Evolutionary conservation across 1,139 yeast species (phyloP).

Genomic region (Kodamaea suecica): DNA sequence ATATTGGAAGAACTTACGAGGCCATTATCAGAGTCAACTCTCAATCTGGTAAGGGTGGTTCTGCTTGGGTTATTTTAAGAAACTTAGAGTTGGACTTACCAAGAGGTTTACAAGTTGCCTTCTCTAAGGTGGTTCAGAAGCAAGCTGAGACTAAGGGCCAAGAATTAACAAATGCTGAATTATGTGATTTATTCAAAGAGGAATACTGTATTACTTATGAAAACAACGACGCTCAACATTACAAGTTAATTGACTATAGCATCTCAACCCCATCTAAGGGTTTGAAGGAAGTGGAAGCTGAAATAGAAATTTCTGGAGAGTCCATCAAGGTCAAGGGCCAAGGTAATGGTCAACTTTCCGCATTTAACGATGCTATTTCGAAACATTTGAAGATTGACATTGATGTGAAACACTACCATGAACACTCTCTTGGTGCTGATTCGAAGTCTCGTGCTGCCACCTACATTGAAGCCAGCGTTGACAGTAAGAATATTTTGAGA

Average conservation of each 20-base stretch:
- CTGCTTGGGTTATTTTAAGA: constrained; percentile 93
- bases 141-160: constrained; percentile 82
- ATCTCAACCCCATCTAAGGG: constrained; percentile 32
- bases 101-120: constrained; percentile 85
- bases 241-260: constrained; percentile 52
- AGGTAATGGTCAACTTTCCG: constrained; percentile 96
- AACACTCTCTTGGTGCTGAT: constrained; percentile 89
- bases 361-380: constrained; percentile 76
- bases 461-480: constrained; percentile 63
- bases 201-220: constrained; percentile 64
- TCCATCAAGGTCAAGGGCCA: constrained; percentile 54
- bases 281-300: constrained; percentile 28
- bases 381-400: constrained; percentile 52
- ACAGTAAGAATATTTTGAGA: constrained; percentile 37
- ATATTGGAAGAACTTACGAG: constrained; percentile 94
- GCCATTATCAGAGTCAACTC: constrained; percentile 97
- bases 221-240: constrained; percentile 35
- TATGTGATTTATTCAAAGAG: constrained; percentile 68
- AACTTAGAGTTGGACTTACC: constrained; percentile 90
- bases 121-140: constrained; percentile 77
- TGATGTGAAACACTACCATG: constrained; percentile 81
- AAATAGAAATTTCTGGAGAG: constrained; percentile 47
- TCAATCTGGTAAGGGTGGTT: constrained; percentile 98
- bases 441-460: constrained; percentile 88
- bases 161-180: constrained; percentile 76